Evolutionary conservation across 257 asterid genomes (phyloP).

Genomic region (Solanum infundibuliforme): DNA sequence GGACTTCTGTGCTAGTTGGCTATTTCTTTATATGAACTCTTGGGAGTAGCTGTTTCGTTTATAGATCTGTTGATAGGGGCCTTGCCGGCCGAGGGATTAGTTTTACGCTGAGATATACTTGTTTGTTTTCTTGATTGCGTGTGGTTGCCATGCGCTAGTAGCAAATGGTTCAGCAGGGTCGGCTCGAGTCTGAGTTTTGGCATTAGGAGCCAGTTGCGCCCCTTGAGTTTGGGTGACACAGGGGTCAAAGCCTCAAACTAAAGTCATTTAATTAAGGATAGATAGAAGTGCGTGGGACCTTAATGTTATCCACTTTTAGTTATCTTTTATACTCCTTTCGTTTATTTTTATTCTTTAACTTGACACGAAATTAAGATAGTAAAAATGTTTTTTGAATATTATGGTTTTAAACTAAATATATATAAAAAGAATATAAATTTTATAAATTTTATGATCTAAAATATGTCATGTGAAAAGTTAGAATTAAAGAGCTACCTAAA

Average conservation of each 20-base stretch:
- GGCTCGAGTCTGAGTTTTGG: too few relatives aligned
- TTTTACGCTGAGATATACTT: too few relatives aligned
- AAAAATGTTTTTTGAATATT: background rate
- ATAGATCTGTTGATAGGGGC: too few relatives aligned
- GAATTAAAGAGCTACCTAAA: background rate
- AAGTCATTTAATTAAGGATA: background rate
- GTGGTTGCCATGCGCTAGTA: too few relatives aligned
- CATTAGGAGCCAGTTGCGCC: too few relatives aligned
- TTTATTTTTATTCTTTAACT: background rate
- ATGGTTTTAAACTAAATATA: background rate
- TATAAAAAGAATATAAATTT: background rate
- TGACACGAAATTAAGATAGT: background rate
- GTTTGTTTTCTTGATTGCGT: too few relatives aligned
- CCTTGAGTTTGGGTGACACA: too few relatives aligned
- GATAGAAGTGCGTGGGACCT: background rate
- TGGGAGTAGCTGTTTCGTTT: too few relatives aligned
- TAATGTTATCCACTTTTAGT: background rate
- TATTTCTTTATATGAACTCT: too few relatives aligned
- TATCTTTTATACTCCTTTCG: background rate
- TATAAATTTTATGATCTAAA: background rate
- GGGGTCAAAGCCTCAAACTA: background rate
- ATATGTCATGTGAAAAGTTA: background rate
- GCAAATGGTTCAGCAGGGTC: too few relatives aligned
- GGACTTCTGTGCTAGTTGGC: too few relatives aligned
- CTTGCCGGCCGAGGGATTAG: too few relatives aligned